These are phyloP conservation scores for Arthrinium puccinioides DNA, from an alignment of 2,329 filamentous ascomycete species.

Conservation along the genomic window DNA sequence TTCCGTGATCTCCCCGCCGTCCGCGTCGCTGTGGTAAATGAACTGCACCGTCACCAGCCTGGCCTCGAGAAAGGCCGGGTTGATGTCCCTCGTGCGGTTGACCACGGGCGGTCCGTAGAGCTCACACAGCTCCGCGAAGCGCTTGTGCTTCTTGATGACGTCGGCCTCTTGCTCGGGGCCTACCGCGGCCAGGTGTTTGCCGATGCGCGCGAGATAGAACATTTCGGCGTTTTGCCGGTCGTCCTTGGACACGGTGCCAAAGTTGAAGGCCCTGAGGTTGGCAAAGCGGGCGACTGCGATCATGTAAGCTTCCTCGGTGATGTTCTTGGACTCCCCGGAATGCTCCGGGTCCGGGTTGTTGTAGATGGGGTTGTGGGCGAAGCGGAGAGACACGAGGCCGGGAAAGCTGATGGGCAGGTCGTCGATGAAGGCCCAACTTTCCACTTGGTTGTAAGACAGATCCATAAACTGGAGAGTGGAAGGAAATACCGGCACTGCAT, in stretches of 20 bases:
- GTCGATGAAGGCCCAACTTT: slow-evolving; percentile 69
- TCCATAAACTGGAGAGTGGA: slow-evolving; percentile 57
- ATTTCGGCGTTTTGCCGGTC: slow-evolving; percentile 85
- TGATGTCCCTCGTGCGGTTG: slow-evolving; percentile 47
- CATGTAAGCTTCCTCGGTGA: slow-evolving; percentile 80
- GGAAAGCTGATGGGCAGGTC: slow-evolving; percentile 62
- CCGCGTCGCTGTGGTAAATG: slow-evolving; percentile 11
- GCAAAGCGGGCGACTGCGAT: slow-evolving; percentile 72
- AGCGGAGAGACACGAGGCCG: slow-evolving; percentile 64
- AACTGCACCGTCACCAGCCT: slow-evolving; percentile 63
- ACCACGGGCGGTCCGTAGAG: slow-evolving; percentile 67
- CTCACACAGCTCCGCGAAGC: slow-evolving; percentile 67
- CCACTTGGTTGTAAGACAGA: slow-evolving; percentile 64
- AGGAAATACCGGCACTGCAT: slow-evolving; percentile 40
- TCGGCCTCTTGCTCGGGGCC: slow-evolving; percentile 42
- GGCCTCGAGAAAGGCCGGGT: slow-evolving; percentile 77
- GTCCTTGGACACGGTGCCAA: slow-evolving; percentile 59
- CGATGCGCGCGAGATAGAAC: slow-evolving; percentile 85
- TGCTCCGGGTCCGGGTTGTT: slow-evolving; percentile 36
- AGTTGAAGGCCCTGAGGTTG: slow-evolving; percentile 63
- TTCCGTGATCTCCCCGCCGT: slow-evolving; percentile 12
- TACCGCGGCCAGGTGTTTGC: slow-evolving; percentile 60
- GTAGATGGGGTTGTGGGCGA: slow-evolving; percentile 83
- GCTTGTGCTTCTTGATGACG: slow-evolving; percentile 58
- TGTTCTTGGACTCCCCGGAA: slow-evolving; percentile 15